Base-by-base conservation (phyloP, 176 grass and related monocot species). In the Eremochloa ophiuroides region DNA sequence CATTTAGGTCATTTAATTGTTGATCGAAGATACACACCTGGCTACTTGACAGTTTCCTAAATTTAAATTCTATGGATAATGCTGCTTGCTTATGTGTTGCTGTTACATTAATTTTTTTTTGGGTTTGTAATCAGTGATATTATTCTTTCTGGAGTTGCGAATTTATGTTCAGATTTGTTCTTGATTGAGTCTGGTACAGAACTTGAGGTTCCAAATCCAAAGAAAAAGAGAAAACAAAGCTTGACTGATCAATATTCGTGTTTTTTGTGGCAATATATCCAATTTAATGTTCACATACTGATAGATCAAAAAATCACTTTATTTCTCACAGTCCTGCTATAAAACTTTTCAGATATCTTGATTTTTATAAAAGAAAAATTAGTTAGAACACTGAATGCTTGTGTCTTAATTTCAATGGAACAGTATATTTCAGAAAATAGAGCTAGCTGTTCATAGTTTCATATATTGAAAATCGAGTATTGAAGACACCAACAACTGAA, bases 391-490 rank as follows among this genome's bases (percentile, higher is more conserved):
- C 27, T 28, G 46, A 58, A 58, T 81, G 38, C 5, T 10, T 59
- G 13, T 62, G 39, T 76, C 9, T 38, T 62, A 17, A 69, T 62
- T 39, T 31, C 30, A 38, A 51, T 68, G 64, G 37, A 46, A 10
- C 0, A 40, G 18, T 63, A 34, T 66, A 37, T 75, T 47, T 80
- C 60, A 74, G 15, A 6, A 74, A 74, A 12, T 81, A 25, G 68
- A 76, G 48, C 15, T 69, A 69, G 44, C 11, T 29, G 43, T 81
- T 75, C 38, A 28, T 81, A 44, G 77, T 81, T 67, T 25, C 2
- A 12, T 47, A n/a, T n/a, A 3, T 59, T 59, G n/a, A 59, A 59
- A 59, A 59, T 1, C 0, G 8, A 25, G 53, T 12, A 25, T 18
- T 73, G 33, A 71, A 56, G 51, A 23, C 38, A 55, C 20, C 39